Conservation (phyloP, 148 eudicot genomes). For the Cornus suecica region DNA sequence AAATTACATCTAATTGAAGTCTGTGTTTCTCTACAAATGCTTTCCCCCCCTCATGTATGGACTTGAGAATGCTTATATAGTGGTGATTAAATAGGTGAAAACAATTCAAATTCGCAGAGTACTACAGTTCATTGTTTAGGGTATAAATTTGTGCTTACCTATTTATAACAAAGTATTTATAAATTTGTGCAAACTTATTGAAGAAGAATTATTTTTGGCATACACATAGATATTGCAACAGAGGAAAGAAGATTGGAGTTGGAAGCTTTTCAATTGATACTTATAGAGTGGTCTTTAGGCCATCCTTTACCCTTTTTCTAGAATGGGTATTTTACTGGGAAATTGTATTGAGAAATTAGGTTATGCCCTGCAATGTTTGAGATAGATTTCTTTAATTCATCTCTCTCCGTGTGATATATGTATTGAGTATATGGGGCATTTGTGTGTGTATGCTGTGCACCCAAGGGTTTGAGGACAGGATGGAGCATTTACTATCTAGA, state of each 20-base stretch:
- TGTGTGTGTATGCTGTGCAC: too few species aligned
- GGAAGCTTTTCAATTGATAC: neutral
- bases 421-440: too few species aligned
- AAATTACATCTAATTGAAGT: neutral
- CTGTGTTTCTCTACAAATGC: neutral
- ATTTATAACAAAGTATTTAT: too few species aligned
- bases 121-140: too few species aligned
- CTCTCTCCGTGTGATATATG: neutral
- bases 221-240: too few species aligned
- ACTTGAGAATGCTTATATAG: neutral
- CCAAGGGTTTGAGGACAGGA: neutral
- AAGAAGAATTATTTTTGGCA: too few species aligned
- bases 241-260: too few species aligned
- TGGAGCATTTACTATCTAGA: neutral
- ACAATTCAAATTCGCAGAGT: too few species aligned
- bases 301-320: neutral
- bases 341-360: neutral
- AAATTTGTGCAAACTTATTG: too few species aligned
- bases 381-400: neutral
- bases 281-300: neutral
- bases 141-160: too few species aligned
- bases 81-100: too few species aligned
- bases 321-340: neutral
- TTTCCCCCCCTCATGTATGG: too few species aligned
- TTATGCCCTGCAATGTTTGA: neutral